Evolutionary conservation across 176 grass and related monocot species (phyloP).

Genomic region (Rhynchospora pubera): DNA sequence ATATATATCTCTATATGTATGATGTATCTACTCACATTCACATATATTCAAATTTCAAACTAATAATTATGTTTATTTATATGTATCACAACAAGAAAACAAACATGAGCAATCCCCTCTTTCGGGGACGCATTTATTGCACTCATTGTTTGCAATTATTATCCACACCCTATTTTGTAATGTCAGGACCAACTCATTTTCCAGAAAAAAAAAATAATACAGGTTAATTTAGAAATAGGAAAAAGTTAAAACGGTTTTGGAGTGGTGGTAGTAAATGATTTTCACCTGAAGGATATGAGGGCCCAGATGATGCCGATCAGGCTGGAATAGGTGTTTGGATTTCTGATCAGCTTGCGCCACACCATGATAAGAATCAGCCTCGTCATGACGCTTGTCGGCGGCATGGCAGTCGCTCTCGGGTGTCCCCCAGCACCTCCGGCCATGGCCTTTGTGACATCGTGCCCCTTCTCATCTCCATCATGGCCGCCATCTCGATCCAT

Average conservation of each 20-base stretch:
- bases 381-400: conserved; percentile 94
- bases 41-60: neutral
- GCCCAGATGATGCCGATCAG: conserved; percentile 91
- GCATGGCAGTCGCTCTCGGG: conserved; percentile 42
- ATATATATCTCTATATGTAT: neutral
- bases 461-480: conserved; percentile 58
- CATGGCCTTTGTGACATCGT: conserved; percentile 16
- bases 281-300: conserved; percentile 86
- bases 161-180: neutral
- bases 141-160: conserved; percentile 6
- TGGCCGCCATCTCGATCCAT: conserved; percentile 41
- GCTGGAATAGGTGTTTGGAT: conserved; percentile 98
- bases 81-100: neutral
- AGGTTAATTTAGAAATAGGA: neutral
- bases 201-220: neutral
- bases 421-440: neutral
- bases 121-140: conserved; percentile 17
- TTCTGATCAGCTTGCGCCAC: conserved; percentile 98
- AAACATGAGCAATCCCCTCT: conserved; percentile 1
- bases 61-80: neutral
- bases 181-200: neutral
- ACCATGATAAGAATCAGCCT: conserved; percentile 98
- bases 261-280: neutral
- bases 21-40: neutral
- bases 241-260: neutral